phyloP scores from a whole-genome alignment of 352 stramenopile species.

The Phytophthora citrophthora region DNA sequence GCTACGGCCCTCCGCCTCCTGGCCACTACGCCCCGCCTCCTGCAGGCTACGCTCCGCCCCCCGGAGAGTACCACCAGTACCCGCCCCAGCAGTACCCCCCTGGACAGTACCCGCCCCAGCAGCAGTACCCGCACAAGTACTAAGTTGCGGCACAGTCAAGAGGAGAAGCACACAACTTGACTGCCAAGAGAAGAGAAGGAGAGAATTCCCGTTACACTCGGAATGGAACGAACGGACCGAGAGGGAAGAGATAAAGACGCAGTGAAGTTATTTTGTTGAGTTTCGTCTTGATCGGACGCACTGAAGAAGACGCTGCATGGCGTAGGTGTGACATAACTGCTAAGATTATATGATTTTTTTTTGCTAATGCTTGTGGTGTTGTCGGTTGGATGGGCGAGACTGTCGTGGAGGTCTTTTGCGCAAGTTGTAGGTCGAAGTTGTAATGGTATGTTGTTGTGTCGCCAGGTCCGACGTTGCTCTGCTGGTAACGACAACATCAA shows the following conservation, averaged over 20 bases:
- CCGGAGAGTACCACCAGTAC: constrained; percentile 62
- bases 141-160: constrained; percentile 5
- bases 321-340: constrained; percentile 29
- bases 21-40: constrained; percentile 40
- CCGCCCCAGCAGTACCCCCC: constrained; percentile 43
- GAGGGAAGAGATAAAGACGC: constrained; percentile 13
- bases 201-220: constrained; percentile 8
- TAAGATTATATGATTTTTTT: constrained; percentile 31
- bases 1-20: constrained; percentile 34
- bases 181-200: constrained; percentile 1
- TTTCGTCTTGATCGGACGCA: constrained; percentile 22
- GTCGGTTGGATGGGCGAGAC: not conserved
- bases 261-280: constrained; percentile 21
- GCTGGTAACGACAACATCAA: no score
- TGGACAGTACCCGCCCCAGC: constrained; percentile 29
- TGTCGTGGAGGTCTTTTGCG: not conserved
- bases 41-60: constrained; percentile 45
- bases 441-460: not conserved
- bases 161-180: constrained; percentile 3
- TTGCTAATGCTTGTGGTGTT: not conserved
- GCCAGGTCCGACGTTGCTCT: not conserved
- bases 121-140: constrained; percentile 27
- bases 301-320: not conserved
- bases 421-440: not conserved
- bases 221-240: constrained; percentile 41